Evolutionary conservation across 2,329 filamentous ascomycete genomes (phyloP), one percentile per base, ranked within the genome.

Genomic region (Ascochyta viciae-villosae): DNA sequence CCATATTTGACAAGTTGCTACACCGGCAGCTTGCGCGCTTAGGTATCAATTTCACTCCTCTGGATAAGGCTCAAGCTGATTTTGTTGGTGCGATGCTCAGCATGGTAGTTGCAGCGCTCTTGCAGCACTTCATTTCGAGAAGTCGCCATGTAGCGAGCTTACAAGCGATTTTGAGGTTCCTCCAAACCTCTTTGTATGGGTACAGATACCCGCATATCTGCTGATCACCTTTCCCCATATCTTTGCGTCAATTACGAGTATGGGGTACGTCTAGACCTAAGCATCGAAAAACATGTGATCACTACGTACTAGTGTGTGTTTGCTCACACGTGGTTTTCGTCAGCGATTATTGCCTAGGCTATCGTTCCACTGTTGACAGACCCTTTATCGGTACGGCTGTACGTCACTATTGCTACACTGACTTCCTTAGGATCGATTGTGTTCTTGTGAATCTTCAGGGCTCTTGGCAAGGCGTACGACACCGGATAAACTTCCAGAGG

Each of bases 251-350:
- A 85, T 90, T 58, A 89, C 88, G 0, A 85, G 85, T 60, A 81
- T 89, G 8, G 87, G 90, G 68, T 90, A 90, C 63, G 88, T 87
- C 6, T 90, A 87, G 74, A 89, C 86, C 63, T 89, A 90, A 72
- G 88, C 88, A 0, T 88, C 88, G 0, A 82, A 82, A 19, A 84
- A 80, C 65, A 89, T 90, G 86, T 67, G 72, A 3, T 74, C 71
- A 2, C 50, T 74, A 24, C 65, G 74, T 6, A 68, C 63, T 19
- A 64, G 61, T 7, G 69, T 75, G 19, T 67, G 66, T 35, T 71
- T 69, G 50, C 73, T 74, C 56, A 72, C 67, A 33, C 61, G 67
- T n/a, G 69, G 68, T 2, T 72, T 26, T 67, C 63, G 1, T 65
- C 64, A 4, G 65, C 64, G 2, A 58, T 69, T 38, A 58, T 69